Evolutionary conservation across 139 green algal genomes (phyloP).

Genomic region (Chlamydomonas sphaeroides): DNA sequence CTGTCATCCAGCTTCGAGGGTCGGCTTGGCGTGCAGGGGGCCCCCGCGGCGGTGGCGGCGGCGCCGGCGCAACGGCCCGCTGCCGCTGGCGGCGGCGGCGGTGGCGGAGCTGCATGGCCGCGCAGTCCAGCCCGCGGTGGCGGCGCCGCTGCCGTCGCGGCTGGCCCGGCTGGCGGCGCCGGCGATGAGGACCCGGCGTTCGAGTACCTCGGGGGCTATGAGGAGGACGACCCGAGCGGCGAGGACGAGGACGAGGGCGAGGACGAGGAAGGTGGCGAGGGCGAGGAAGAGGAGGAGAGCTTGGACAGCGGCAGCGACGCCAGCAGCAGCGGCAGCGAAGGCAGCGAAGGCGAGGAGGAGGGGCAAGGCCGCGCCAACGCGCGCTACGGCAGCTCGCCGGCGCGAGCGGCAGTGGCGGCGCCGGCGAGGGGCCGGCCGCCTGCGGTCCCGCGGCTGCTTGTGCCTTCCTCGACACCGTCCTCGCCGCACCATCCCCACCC

Average conservation of each 20-base stretch:
- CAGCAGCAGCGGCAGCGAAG: background rate
- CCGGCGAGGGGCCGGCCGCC: too few species aligned
- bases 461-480: too few species aligned
- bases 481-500: too few species aligned
- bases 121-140: too few species aligned
- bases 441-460: too few species aligned
- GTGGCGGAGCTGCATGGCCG: too few species aligned
- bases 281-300: background rate
- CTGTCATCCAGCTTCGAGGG: too few species aligned
- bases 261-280: background rate
- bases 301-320: background rate
- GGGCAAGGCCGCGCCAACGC: background rate
- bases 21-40: too few species aligned
- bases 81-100: background rate
- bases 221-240: background rate
- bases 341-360: background rate
- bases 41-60: too few species aligned
- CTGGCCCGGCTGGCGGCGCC: background rate
- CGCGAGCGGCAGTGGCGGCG: too few species aligned
- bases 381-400: too few species aligned
- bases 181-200: conserved; percentile 5
- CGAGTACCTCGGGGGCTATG: conserved; percentile 23
- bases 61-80: too few species aligned
- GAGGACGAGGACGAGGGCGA: background rate
- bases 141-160: background rate